Conservation (phyloP, 768 basidiomycete species). For the Termitomyces bulborhizus region DNA sequence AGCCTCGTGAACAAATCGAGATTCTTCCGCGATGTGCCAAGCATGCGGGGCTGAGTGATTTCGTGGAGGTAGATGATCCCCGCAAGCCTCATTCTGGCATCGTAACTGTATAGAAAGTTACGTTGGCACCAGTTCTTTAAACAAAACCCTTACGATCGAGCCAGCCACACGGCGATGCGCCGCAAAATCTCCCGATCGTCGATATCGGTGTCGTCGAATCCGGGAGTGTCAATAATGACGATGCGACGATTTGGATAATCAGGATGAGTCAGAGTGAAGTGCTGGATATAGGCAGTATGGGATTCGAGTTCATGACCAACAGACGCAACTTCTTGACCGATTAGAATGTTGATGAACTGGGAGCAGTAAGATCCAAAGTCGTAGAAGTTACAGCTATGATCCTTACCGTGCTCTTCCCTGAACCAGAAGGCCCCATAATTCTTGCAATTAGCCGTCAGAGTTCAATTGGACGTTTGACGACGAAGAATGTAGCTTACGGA, state of each 20-base stretch:
- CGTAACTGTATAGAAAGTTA: slow-evolving; percentile 15
- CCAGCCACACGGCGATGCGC: slow-evolving; percentile 17
- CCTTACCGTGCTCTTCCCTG: slow-evolving; percentile 17
- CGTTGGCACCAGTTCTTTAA: background rate
- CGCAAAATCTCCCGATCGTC: slow-evolving; percentile 17
- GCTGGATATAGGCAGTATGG: slow-evolving; percentile 15
- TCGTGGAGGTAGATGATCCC: slow-evolving; percentile 26
- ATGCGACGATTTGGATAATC: slow-evolving; percentile 12
- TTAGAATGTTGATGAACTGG: slow-evolving; percentile 21
- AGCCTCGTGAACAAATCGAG: slow-evolving; percentile 43
- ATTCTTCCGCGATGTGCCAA: slow-evolving; percentile 37
- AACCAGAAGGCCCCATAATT: slow-evolving; percentile 17
- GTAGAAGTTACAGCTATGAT: background rate
- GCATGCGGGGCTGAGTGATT: slow-evolving; percentile 32
- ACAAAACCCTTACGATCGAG: slow-evolving; percentile 12
- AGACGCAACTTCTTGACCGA: slow-evolving; percentile 13
- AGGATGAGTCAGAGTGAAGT: slow-evolving; percentile 14
- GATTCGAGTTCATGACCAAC: slow-evolving; percentile 16
- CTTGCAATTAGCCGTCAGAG: background rate
- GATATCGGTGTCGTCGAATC: slow-evolving; percentile 18
- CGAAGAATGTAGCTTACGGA: slow-evolving; percentile 7
- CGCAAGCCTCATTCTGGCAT: slow-evolving; percentile 17
- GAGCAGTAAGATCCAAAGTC: background rate
- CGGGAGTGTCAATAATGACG: slow-evolving; percentile 19
- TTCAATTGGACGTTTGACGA: background rate